Evolutionary conservation across 805 yeast genomes (phyloP).

Genomic region (Zygosaccharomyces rouxii): DNA sequence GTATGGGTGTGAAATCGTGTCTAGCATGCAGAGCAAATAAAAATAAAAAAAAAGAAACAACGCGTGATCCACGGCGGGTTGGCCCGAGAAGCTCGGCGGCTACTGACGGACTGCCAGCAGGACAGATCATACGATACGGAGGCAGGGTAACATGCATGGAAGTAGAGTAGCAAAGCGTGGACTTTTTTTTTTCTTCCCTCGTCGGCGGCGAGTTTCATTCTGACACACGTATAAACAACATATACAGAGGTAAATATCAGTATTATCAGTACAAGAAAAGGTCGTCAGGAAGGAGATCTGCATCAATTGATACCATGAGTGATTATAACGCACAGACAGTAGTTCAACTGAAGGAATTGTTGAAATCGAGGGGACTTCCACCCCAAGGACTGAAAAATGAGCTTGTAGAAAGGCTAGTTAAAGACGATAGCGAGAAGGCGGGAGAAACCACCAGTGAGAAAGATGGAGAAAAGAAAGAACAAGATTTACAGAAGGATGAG

Average conservation of each 20-base stretch:
- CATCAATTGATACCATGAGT: constrained; percentile 36
- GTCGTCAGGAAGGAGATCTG: not conserved
- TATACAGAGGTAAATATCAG: not conserved
- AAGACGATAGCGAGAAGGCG: constrained; percentile 41
- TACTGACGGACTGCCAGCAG: too few relatives aligned
- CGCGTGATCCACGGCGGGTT: too few relatives aligned
- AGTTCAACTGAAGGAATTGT: constrained; percentile 73
- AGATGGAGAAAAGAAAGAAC: constrained; percentile 12
- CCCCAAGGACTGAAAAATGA: constrained; percentile 79
- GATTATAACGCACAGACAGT: constrained; percentile 68
- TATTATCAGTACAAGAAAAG: not conserved
- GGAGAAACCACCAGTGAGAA: constrained; percentile 12
- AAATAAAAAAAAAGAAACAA: too few relatives aligned
- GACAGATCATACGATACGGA: too few relatives aligned
- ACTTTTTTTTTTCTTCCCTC: too few relatives aligned
- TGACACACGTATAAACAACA: not conserved
- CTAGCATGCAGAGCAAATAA: too few relatives aligned
- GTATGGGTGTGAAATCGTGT: too few relatives aligned
- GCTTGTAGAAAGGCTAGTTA: constrained; percentile 58
- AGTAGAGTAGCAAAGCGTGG: too few relatives aligned
- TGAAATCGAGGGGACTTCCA: constrained; percentile 64
- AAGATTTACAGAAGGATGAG: constrained; percentile 18
- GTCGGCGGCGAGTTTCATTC: too few relatives aligned
- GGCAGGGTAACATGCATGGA: too few relatives aligned
- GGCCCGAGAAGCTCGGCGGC: too few relatives aligned